A percentile compares a stretch with the other conserved stretches of the same genome.
These are phyloP conservation scores for Xylaria curta DNA, from an alignment of 495 filamentous ascomycete genomes.

Conservation along the genomic window DNA sequence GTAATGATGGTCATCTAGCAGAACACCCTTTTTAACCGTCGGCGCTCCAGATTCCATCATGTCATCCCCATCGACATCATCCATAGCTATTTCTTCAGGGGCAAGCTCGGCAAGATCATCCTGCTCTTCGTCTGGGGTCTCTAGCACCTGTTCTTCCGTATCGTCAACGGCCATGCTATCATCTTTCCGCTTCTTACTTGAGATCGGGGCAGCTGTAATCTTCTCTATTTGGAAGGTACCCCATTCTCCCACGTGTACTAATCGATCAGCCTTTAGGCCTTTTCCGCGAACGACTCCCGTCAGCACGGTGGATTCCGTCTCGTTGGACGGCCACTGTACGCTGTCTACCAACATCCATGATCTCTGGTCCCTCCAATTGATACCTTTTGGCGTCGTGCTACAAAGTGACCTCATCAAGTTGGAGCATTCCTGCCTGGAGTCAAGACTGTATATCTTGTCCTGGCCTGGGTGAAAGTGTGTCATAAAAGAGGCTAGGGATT, in stretches of 20 bases:
- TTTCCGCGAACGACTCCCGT: conserved; percentile 88
- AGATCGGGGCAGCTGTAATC: conserved; percentile 73
- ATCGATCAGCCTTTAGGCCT: conserved; percentile 84
- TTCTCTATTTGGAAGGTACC: conserved; percentile 94
- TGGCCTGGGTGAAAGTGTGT: conserved; percentile 89
- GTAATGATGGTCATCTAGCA: conserved; percentile 97
- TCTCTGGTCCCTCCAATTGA: conserved; percentile 90
- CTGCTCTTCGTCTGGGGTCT: conserved; percentile 73
- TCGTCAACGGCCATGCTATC: conserved; percentile 76
- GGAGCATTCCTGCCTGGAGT: conserved; percentile 84
- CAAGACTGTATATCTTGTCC: conserved; percentile 85
- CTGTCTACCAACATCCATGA: conserved; percentile 94
- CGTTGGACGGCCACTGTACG: conserved; percentile 68
- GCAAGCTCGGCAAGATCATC: conserved; percentile 85
- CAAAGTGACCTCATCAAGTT: conserved; percentile 91
- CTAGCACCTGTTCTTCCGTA: conserved; percentile 61
- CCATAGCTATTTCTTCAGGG: conserved; percentile 77
- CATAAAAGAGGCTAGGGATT: conserved; percentile 87
- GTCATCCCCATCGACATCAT: conserved; percentile 64
- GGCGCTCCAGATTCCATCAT: conserved; percentile 52
- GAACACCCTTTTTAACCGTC: conserved; percentile 70
- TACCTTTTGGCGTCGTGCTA: conserved; percentile 86
- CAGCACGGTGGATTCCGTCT: conserved; percentile 66
- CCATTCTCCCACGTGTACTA: conserved; percentile 92
- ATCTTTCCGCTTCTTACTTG: conserved; percentile 60